These are phyloP conservation scores for Iris macrosiphon DNA, from an alignment of 106 monocot species.

Conservation along the genomic window DNA sequence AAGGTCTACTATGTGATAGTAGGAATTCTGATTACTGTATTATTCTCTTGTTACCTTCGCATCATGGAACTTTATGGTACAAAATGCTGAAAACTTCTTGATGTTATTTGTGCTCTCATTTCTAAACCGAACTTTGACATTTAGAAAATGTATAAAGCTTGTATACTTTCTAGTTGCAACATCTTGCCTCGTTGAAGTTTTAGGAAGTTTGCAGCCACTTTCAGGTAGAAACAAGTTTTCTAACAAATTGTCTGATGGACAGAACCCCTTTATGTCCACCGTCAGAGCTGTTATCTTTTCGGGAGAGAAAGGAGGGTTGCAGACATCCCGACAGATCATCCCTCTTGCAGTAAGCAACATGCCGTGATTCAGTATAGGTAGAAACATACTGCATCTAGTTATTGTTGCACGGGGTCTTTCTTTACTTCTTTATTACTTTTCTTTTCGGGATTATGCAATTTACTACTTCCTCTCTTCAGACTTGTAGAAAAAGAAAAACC, in stretches of 20 bases:
- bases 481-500: slow-evolving; percentile 72
- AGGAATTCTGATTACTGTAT: too few species aligned
- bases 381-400: background rate
- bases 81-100: too few species aligned
- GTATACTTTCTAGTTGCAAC: too few species aligned
- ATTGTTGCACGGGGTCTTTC: background rate
- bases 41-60: too few species aligned
- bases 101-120: too few species aligned
- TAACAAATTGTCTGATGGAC: slow-evolving; percentile 15
- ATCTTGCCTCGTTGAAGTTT: too few species aligned
- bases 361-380: slow-evolving; percentile 93
- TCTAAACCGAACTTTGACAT: too few species aligned
- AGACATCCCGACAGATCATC: slow-evolving; percentile 95
- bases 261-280: slow-evolving; percentile 92
- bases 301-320: slow-evolving; percentile 96
- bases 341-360: slow-evolving; percentile 98
- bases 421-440: background rate
- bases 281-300: slow-evolving; percentile 89
- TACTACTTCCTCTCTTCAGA: slow-evolving; percentile 50
- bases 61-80: too few species aligned
- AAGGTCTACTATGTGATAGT: too few species aligned
- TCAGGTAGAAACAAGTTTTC: too few species aligned
- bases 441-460: background rate
- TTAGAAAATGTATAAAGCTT: too few species aligned
- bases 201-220: too few species aligned